A percentile compares a stretch with the other conserved stretches of the same genome.
phyloP scores from a whole-genome alignment of 352 stramenopile genomes.

The Pythium dissimile region DNA sequence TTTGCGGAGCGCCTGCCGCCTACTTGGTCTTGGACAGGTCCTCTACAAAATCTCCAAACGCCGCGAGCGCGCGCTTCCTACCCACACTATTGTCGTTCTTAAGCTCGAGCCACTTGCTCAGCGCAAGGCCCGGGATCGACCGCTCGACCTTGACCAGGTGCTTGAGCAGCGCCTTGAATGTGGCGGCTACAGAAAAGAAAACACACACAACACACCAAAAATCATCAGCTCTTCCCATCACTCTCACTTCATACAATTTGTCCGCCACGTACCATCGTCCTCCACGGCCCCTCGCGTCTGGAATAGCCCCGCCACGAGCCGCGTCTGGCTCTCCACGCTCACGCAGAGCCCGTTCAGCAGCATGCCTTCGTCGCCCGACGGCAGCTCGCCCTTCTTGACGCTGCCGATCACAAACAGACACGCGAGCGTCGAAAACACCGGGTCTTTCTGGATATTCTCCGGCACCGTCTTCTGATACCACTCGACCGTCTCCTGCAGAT shows the following conservation, averaged over 20 bases:
- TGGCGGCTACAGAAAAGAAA: slow-evolving; percentile 31
- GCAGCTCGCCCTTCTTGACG: slow-evolving; percentile 48
- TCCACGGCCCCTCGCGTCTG: slow-evolving; percentile 40
- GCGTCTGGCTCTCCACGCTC: slow-evolving; percentile 55
- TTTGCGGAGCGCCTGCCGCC: too few species aligned
- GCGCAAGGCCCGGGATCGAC: slow-evolving; percentile 35
- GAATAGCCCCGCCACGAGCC: slow-evolving; percentile 59
- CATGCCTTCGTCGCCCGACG: slow-evolving; percentile 57
- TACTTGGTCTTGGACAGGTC: slow-evolving; percentile 68
- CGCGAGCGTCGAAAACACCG: slow-evolving; percentile 56
- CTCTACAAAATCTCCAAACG: slow-evolving; percentile 72
- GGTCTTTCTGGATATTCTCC: slow-evolving; percentile 42
- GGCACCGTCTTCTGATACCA: slow-evolving; percentile 62
- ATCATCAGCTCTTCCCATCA: background rate
- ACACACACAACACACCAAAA: slow-evolving; percentile 1
- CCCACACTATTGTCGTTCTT: slow-evolving; percentile 72
- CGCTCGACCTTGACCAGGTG: slow-evolving; percentile 68
- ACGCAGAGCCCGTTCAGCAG: slow-evolving; percentile 72
- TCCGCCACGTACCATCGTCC: slow-evolving; percentile 44
- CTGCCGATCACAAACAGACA: slow-evolving; percentile 65
- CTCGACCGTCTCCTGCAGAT: slow-evolving; percentile 46
- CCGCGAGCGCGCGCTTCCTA: slow-evolving; percentile 63
- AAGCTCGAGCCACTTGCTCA: slow-evolving; percentile 70
- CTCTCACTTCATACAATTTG: too few species aligned
- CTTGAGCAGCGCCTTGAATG: slow-evolving; percentile 62